Conservation (phyloP, 2,329 filamentous ascomycete genomes). For the Diaporthe helianthi region DNA sequence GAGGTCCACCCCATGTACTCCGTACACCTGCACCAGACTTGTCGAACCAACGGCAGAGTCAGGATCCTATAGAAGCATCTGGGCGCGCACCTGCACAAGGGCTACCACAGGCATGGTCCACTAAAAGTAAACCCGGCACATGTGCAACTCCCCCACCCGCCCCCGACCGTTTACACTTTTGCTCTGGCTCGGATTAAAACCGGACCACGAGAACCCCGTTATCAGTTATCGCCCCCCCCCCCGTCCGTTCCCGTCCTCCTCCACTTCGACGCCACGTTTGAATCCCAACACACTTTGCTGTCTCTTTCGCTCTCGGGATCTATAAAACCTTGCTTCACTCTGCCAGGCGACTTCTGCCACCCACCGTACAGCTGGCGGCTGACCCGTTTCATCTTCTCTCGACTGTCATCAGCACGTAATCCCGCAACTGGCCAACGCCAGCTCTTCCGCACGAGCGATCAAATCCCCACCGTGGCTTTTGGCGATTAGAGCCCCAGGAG, state of each 20-base stretch:
- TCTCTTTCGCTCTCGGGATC: slow-evolving; percentile 15
- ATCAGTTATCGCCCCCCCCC: slow-evolving; percentile 26
- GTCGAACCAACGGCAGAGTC: not conserved
- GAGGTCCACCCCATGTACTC: not conserved
- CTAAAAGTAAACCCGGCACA: slow-evolving; percentile 13
- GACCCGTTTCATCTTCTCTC: slow-evolving; percentile 25
- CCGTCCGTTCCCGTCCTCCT: slow-evolving; percentile 18
- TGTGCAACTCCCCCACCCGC: not conserved
- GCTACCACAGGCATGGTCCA: not conserved
- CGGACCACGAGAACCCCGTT: slow-evolving; percentile 29
- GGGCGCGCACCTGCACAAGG: not conserved
- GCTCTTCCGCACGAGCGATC: not conserved
- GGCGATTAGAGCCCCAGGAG: not conserved
- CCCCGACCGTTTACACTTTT: slow-evolving; percentile 13
- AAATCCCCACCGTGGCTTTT: not conserved
- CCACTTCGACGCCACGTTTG: slow-evolving; percentile 25
- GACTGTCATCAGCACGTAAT: slow-evolving; percentile 16
- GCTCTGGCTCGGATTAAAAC: slow-evolving; percentile 22
- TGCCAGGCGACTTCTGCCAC: not conserved
- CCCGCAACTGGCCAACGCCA: not conserved
- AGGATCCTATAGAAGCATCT: not conserved
- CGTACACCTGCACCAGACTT: not conserved
- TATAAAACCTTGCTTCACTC: slow-evolving; percentile 1
- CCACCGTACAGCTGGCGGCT: slow-evolving; percentile 19
- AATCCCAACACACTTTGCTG: slow-evolving; percentile 20